phyloP scores from a whole-genome alignment of 1,284 basidiomycete species.

The Malassezia furfur region DNA sequence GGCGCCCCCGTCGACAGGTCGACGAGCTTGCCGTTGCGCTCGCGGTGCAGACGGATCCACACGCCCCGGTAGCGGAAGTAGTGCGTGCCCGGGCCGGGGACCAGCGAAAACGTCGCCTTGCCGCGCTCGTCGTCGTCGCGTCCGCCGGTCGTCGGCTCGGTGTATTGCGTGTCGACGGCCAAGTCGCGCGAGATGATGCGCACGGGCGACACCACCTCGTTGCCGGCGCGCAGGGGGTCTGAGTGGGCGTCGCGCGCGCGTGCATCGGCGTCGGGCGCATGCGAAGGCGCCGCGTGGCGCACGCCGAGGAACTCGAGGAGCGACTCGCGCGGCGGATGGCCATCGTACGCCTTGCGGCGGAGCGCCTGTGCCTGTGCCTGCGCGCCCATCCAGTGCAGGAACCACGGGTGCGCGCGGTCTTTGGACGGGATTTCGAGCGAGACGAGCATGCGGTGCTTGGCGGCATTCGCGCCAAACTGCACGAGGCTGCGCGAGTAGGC shows the following conservation, averaged over 20 bases:
- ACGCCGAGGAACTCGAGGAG: slow-evolving; percentile 35
- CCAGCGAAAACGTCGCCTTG: slow-evolving; percentile 65
- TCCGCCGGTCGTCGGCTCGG: slow-evolving; percentile 16
- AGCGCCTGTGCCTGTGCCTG: slow-evolving; percentile 46
- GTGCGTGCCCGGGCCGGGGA: slow-evolving; percentile 90
- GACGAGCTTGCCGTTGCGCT: slow-evolving; percentile 66
- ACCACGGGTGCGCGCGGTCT: slow-evolving; percentile 91
- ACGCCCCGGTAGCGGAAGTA: slow-evolving; percentile 79
- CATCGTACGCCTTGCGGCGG: slow-evolving; percentile 29
- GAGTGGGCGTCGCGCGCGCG: background rate
- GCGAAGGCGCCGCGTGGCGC: background rate
- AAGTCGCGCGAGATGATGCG: slow-evolving; percentile 61
- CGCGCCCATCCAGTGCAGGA: slow-evolving; percentile 87
- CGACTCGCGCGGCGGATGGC: slow-evolving; percentile 29
- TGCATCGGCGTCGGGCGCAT: background rate
- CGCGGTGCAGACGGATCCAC: slow-evolving; percentile 87
- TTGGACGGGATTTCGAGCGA: slow-evolving; percentile 93
- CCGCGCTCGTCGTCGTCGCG: slow-evolving; percentile 27
- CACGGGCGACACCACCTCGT: slow-evolving; percentile 49
- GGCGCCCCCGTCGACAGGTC: slow-evolving; percentile 82
- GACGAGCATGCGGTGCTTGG: slow-evolving; percentile 82
- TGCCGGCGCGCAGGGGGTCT: slow-evolving; percentile 47
- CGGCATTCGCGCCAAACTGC: slow-evolving; percentile 62
- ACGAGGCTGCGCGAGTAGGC: slow-evolving; percentile 50
- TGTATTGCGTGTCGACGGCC: slow-evolving; percentile 70